Conservation (phyloP, 1,284 basidiomycete genomes). For the Megacollybia platyphylla region DNA sequence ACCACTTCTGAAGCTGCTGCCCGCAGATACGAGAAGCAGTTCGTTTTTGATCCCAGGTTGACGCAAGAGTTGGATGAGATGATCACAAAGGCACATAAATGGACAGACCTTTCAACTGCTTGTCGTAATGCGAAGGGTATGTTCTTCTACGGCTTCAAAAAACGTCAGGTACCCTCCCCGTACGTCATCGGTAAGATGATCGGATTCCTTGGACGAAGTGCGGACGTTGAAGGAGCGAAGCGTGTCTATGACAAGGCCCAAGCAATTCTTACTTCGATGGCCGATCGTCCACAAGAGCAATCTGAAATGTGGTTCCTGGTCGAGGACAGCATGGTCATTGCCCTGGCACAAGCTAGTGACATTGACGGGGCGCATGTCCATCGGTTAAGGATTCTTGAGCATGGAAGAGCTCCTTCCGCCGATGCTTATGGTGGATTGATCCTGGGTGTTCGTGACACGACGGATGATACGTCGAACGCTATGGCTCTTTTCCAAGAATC, state of each 20-base stretch:
- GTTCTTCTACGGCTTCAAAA: constrained; percentile 1
- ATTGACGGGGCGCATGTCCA: constrained; percentile 74
- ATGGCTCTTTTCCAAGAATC: constrained; percentile 76
- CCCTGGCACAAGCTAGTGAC: constrained; percentile 69
- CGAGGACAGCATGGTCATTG: constrained; percentile 85
- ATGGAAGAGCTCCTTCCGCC: constrained; percentile 70
- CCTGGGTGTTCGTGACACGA: constrained; percentile 79
- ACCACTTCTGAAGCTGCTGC: not conserved
- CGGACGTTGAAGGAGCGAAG: constrained; percentile 48
- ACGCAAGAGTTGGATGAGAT: not conserved
- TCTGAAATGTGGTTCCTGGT: constrained; percentile 62
- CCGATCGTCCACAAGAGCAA: constrained; percentile 34
- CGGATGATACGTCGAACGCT: constrained; percentile 84
- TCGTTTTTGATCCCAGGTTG: not conserved
- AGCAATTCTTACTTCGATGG: constrained; percentile 32
- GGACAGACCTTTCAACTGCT: not conserved
- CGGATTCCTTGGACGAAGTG: constrained; percentile 50
- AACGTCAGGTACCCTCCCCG: constrained; percentile 38
- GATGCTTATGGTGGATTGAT: constrained; percentile 91
- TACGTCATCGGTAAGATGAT: constrained; percentile 52
- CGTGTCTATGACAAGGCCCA: constrained; percentile 67
- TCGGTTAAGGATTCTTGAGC: constrained; percentile 65
- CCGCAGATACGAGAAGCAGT: not conserved
- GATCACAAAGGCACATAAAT: not conserved
- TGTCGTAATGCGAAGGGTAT: not conserved